phyloP scores from a whole-genome alignment of 164 flowering plant genomes.

The Liquidambar formosana region DNA sequence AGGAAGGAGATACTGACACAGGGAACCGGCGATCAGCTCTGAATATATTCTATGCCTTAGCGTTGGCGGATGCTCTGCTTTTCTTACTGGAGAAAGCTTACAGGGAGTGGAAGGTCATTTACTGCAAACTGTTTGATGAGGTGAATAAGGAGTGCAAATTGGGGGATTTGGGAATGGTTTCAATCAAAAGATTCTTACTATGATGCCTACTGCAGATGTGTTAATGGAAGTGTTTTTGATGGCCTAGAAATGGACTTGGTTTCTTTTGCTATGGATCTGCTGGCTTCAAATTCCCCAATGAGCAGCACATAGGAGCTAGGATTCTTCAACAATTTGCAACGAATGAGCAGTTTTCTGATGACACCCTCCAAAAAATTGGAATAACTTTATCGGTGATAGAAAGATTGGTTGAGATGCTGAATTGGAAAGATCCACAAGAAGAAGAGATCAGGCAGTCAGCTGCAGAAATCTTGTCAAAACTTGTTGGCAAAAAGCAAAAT shows the following conservation, averaged over 20 bases:
- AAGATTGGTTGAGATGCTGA: too few species aligned
- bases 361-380: too few species aligned
- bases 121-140: conserved; percentile 54
- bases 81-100: too few species aligned
- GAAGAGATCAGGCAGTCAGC: too few species aligned
- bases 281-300: conserved; percentile 73
- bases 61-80: conserved; percentile 92
- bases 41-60: conserved; percentile 75
- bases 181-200: conserved; percentile 80
- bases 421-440: too few species aligned
- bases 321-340: conserved; percentile 51
- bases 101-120: conserved; percentile 76
- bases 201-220: conserved; percentile 80
- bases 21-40: conserved; percentile 72
- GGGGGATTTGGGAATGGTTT: conserved; percentile 58
- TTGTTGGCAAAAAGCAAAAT: conserved; percentile 83
- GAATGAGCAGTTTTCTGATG: conserved; percentile 51
- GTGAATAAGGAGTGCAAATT: conserved; percentile 67
- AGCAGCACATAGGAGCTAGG: conserved; percentile 82
- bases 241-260: conserved; percentile 93
- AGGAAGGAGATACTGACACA: conserved; percentile 67
- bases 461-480: conserved; percentile 65
- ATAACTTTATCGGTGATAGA: conserved; percentile 62
- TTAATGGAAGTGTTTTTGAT: conserved; percentile 89
- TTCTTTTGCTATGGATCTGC: conserved; percentile 70